Conservation (phyloP, 371 early-diverging fungal genomes). For the Mortierella sp. region DNA sequence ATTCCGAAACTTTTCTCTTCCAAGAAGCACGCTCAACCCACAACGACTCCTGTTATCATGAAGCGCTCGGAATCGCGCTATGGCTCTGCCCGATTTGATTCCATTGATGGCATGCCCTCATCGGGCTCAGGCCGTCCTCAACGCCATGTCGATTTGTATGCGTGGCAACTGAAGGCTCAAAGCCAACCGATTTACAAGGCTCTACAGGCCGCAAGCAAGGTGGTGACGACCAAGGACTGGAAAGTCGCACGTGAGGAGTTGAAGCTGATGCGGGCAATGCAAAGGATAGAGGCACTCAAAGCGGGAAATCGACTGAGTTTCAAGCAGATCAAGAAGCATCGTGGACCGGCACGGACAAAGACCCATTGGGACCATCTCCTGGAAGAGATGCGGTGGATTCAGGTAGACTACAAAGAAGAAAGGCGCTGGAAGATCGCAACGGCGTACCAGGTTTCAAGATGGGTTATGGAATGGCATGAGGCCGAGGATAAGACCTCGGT, state of each 20-base stretch:
- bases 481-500: slow-evolving; percentile 75
- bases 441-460: slow-evolving; percentile 74
- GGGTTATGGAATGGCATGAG: slow-evolving; percentile 87
- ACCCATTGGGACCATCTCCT: slow-evolving; percentile 91
- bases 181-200: slow-evolving; percentile 76
- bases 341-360: slow-evolving; percentile 76
- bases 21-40: slow-evolving; percentile 39
- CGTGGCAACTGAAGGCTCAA: slow-evolving; percentile 81
- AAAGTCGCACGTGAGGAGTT: slow-evolving; percentile 89
- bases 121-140: slow-evolving; percentile 21
- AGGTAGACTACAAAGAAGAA: slow-evolving; percentile 88
- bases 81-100: slow-evolving; percentile 29
- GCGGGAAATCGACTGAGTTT: slow-evolving; percentile 83
- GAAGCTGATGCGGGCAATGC: slow-evolving; percentile 77
- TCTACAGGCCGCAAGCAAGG: slow-evolving; percentile 79
- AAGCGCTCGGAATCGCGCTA: slow-evolving; percentile 47
- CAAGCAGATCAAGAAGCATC: slow-evolving; percentile 81
- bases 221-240: slow-evolving; percentile 86
- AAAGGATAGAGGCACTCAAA: slow-evolving; percentile 85
- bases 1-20: slow-evolving; percentile 20
- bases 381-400: slow-evolving; percentile 93
- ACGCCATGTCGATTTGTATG: slow-evolving; percentile 67
- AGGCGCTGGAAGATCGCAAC: slow-evolving; percentile 86
- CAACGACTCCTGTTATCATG: slow-evolving; percentile 44
- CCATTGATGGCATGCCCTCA: slow-evolving; percentile 27